A percentile compares a stretch with the other conserved stretches of the same genome.
Conservation (phyloP, 2,329 filamentous ascomycete genomes). For the Claviceps capensis region DNA sequence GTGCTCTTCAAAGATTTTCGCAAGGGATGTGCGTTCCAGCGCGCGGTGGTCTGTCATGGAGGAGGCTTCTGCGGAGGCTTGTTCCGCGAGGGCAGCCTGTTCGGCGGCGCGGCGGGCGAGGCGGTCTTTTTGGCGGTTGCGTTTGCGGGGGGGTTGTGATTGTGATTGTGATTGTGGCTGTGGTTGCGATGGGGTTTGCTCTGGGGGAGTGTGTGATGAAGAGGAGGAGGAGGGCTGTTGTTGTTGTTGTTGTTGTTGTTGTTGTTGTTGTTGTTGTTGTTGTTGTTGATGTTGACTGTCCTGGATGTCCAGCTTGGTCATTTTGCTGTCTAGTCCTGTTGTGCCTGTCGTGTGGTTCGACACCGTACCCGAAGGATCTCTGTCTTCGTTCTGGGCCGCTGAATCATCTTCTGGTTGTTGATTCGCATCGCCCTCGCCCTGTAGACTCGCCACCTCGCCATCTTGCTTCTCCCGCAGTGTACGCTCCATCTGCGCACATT, state of each 20-base stretch:
- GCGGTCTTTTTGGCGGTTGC: slow-evolving; percentile 82
- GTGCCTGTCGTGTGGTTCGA: no score
- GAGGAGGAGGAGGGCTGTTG: no score
- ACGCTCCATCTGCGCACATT: slow-evolving; percentile 59
- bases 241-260: not conserved
- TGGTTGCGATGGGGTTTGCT: no score
- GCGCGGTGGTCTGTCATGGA: slow-evolving; percentile 59
- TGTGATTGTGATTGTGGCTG: no score
- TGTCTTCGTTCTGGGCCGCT: not conserved
- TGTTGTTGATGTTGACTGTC: no score
- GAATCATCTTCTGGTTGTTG: not conserved
- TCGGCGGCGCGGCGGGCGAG: slow-evolving; percentile 82
- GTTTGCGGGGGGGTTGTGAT: slow-evolving; percentile 43
- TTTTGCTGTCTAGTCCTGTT: slow-evolving; percentile 4
- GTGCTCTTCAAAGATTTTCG: slow-evolving; percentile 46
- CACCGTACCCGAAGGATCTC: not conserved
- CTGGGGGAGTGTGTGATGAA: no score
- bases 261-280: not conserved
- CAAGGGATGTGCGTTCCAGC: slow-evolving; percentile 58
- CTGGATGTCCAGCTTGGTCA: not conserved
- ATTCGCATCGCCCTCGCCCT: not conserved
- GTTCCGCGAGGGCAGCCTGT: slow-evolving; percentile 51
- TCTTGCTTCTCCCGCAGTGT: slow-evolving; percentile 53
- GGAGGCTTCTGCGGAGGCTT: slow-evolving; percentile 63
- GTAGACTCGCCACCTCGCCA: slow-evolving; percentile 37